A percentile compares a stretch with the other conserved stretches of the same genome.
Evolutionary conservation across 2,329 filamentous ascomycete genomes (phyloP).

Genomic region (Fusarium sacchari): DNA sequence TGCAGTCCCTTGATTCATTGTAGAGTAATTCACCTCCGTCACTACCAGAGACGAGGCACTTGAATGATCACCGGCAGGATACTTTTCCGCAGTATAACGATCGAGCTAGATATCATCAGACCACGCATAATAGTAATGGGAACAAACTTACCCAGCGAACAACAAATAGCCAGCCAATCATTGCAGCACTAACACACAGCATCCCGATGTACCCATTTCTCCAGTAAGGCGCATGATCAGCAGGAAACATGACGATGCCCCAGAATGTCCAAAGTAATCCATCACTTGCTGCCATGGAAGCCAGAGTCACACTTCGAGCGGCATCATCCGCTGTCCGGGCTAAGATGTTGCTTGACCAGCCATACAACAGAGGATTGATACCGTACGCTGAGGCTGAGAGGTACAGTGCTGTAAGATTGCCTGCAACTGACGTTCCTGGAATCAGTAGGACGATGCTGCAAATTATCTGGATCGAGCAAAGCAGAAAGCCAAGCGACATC

Average conservation of each 20-base stretch:
- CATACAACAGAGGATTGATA: slow-evolving; percentile 39
- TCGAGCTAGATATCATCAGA: slow-evolving; percentile 6
- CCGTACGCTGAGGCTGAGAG: slow-evolving; percentile 40
- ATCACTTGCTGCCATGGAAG: slow-evolving; percentile 53
- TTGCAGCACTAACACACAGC: slow-evolving; percentile 22
- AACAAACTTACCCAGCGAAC: slow-evolving; percentile 18
- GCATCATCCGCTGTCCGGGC: slow-evolving; percentile 50
- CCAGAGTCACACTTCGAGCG: slow-evolving; percentile 51
- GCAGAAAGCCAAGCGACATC: slow-evolving; percentile 9
- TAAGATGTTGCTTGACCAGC: slow-evolving; percentile 42
- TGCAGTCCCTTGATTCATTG: not conserved
- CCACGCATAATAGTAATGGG: accelerated
- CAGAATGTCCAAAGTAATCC: slow-evolving; percentile 57
- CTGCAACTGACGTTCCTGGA: slow-evolving; percentile 29
- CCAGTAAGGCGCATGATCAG: slow-evolving; percentile 56
- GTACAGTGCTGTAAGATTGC: slow-evolving; percentile 32
- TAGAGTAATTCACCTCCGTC: not conserved
- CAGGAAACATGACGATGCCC: slow-evolving; percentile 56
- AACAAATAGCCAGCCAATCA: slow-evolving; percentile 26
- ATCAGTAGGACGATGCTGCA: slow-evolving; percentile 34
- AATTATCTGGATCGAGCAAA: slow-evolving; percentile 28
- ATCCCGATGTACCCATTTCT: slow-evolving; percentile 43
- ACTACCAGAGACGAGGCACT: not conserved
- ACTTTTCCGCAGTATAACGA: slow-evolving; percentile 12
- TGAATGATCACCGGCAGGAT: not conserved